Percentiles rank a stretch among this genome's conserved stretches.
Conservation (phyloP, 257 asterid species). For the Solanum pinnatisectum region DNA sequence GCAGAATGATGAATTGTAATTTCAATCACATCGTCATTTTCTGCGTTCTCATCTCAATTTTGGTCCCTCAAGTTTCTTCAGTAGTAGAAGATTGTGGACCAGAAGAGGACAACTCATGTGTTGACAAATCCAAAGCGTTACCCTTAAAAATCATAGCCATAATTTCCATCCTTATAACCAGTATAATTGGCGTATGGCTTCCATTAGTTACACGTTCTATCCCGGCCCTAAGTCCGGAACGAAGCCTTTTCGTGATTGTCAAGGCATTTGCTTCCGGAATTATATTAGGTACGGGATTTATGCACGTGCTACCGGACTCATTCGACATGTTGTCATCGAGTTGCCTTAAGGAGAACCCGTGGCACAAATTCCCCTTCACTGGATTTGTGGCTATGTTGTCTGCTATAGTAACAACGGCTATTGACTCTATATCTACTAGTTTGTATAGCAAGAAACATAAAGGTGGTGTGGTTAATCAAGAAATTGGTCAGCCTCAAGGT, state of each 20-base stretch:
- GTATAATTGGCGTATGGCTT: conserved; percentile 50
- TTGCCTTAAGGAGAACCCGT: conserved; percentile 38
- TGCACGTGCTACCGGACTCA: conserved; percentile 60
- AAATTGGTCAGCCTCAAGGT: background rate
- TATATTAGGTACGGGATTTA: conserved; percentile 48
- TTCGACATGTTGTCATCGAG: conserved; percentile 40
- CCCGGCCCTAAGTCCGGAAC: conserved; percentile 35
- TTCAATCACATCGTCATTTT: background rate
- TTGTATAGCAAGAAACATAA: conserved; percentile 26
- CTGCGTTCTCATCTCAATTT: conserved; percentile 8
- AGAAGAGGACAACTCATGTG: conserved; percentile 13
- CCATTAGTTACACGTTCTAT: conserved; percentile 33
- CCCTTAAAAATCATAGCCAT: conserved; percentile 53
- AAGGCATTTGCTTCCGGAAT: conserved; percentile 50
- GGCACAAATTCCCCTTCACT: conserved; percentile 55
- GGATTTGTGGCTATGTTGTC: conserved; percentile 58
- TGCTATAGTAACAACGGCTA: conserved; percentile 30
- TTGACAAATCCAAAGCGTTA: conserved; percentile 32
- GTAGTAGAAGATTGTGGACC: conserved; percentile 29
- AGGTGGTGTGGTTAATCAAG: background rate
- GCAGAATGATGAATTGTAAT: background rate
- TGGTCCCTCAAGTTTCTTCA: conserved; percentile 10
- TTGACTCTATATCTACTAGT: conserved; percentile 52
- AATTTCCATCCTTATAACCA: conserved; percentile 29
- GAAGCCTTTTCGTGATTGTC: conserved; percentile 29